A percentile compares a stretch with the other conserved stretches of the same genome.
phyloP scores from a whole-genome alignment of 257 asterid genomes.

The Handroanthus guayacan region DNA sequence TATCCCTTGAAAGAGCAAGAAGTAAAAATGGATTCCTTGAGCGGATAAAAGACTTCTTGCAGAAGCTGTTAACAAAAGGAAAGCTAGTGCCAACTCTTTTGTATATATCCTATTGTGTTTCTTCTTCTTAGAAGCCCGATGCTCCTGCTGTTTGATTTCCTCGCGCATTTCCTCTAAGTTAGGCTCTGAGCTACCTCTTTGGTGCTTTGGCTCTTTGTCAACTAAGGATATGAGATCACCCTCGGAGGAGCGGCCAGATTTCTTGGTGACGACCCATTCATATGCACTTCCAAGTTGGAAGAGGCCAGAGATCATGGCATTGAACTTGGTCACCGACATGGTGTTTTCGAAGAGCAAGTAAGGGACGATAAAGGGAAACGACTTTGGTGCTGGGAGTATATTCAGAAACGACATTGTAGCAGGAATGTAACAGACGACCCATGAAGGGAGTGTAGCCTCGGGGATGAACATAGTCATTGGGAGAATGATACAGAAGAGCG shows the following conservation, averaged over 20 bases:
- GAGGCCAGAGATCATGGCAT: constrained; percentile 93
- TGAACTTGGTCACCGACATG: constrained; percentile 94
- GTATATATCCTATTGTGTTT: constrained; percentile 78
- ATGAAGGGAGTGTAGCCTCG: constrained; percentile 83
- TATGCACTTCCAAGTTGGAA: constrained; percentile 93
- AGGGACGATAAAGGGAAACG: constrained; percentile 90
- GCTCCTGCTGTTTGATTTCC: constrained; percentile 55
- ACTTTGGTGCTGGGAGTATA: constrained; percentile 81
- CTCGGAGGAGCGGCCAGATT: constrained; percentile 89
- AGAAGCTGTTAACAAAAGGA: constrained; percentile 77
- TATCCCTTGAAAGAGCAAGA: constrained; percentile 83
- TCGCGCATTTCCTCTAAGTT: constrained; percentile 48
- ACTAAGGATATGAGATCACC: constrained; percentile 63
- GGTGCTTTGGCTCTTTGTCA: constrained; percentile 59
- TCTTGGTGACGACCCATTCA: constrained; percentile 92
- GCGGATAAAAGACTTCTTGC: constrained; percentile 83
- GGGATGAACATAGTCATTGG: constrained; percentile 96
- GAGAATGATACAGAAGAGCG: constrained; percentile 85
- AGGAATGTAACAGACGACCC: constrained; percentile 89
- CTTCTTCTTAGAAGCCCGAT: constrained; percentile 47
- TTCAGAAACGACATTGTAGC: constrained; percentile 79
- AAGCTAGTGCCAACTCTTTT: constrained; percentile 76
- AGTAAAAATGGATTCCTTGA: constrained; percentile 91
- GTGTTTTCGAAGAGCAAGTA: constrained; percentile 91
- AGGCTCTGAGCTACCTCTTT: constrained; percentile 50